Evolutionary conservation across 1,284 basidiomycete genomes (phyloP).

Genomic region (Xanthoconium separans): DNA sequence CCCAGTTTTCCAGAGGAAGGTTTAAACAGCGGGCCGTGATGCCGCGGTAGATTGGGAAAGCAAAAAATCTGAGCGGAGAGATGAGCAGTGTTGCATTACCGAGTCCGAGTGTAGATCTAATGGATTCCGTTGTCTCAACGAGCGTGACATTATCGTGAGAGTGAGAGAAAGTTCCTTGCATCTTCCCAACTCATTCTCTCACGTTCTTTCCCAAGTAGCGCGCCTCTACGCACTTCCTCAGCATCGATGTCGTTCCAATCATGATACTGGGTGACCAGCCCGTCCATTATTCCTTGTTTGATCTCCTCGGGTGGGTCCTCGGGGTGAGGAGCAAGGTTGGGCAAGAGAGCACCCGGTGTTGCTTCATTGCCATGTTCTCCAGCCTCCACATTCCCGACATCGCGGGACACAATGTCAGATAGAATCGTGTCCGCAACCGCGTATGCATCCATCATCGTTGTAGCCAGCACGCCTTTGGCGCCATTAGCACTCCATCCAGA

Average conservation of each 20-base stretch:
- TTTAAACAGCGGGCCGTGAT: slow-evolving; percentile 11
- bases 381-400: slow-evolving; percentile 20
- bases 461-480: slow-evolving; percentile 89
- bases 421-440: slow-evolving; percentile 72
- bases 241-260: slow-evolving; percentile 71
- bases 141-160: slow-evolving; percentile 6
- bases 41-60: not conserved
- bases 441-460: slow-evolving; percentile 95
- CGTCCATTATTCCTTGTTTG: slow-evolving; percentile 47
- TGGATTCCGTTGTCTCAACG: not conserved
- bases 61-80: not conserved
- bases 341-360: slow-evolving; percentile 25
- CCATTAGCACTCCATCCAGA: slow-evolving; percentile 94
- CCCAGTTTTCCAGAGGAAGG: slow-evolving; percentile 29
- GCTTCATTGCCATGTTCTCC: slow-evolving; percentile 24
- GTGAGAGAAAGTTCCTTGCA: slow-evolving; percentile 41
- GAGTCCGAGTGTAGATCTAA: slow-evolving; percentile 9
- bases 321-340: slow-evolving; percentile 33
- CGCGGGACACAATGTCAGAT: slow-evolving; percentile 42
- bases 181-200: slow-evolving; percentile 76
- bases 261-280: slow-evolving; percentile 54
- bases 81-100: slow-evolving; percentile 16
- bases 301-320: slow-evolving; percentile 55
- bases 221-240: slow-evolving; percentile 65
- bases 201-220: slow-evolving; percentile 64